Evolutionary conservation across 371 early-diverging fungal genomes (phyloP), one percentile per base, ranked within the genome.

Genomic region (Apophysomyces sp.): DNA sequence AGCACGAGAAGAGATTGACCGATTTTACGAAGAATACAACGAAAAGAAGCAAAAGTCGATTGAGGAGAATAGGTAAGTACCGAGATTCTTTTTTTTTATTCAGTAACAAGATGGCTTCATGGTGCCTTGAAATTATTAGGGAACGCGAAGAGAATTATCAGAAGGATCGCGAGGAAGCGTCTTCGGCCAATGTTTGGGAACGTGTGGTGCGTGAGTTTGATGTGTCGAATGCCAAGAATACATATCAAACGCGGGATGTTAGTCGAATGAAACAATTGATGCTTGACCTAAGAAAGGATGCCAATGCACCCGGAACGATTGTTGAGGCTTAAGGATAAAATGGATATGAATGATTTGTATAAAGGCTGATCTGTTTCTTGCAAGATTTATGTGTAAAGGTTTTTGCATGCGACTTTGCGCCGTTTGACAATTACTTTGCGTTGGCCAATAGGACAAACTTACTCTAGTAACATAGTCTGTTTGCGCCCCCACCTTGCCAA

Each of bases 21-120:
- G 88, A 53, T 96, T 96, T 75, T 97, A 97, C 68, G 95, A 94
- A 60, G 96, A 96, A 41, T 97, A 96, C 70, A 95, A 95, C 65
- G 91, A 91, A 66, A 94, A 91, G 79, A 94, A 93, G 73, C 85
- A 86, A 44, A 87, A 87, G 63, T 77, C 88, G 1, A 86, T 94
- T 55, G 81, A 86, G 61, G 82, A 88, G 61, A 96, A 96, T 83
- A 81, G 89, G 86, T 84, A 80, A 59, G 32, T 29, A 24, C 13
- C 28, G 32, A 39, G 27, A n/a, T n/a, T n/a, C n/a, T n/a, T n/a
- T n/a, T n/a, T n/a, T n/a, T n/a, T n/a, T n/a, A n/a, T n/a, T n/a
- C n/a, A 29, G 58, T 0, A 5, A 28, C 39, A 49, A 40, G 30
- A 18, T 24, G 56, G 18, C 30, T 40, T 7, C 15, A 52, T 18